Percentiles rank a stretch among this genome's conserved stretches.
Conservation (phyloP, 2,329 filamentous ascomycete species). For the Pseudofabraea citricarpa region DNA sequence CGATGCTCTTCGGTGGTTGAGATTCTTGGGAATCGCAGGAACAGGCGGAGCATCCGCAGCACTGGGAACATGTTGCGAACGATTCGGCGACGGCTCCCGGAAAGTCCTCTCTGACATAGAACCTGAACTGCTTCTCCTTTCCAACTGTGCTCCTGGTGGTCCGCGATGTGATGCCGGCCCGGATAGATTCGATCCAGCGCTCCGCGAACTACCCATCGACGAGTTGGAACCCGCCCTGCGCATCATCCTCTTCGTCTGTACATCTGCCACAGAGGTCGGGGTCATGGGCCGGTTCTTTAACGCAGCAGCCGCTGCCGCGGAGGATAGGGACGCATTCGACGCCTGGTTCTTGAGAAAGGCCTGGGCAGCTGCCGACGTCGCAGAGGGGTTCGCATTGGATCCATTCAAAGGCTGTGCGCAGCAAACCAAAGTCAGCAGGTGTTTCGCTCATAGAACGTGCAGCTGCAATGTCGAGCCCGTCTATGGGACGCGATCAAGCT, state of each 20-base stretch:
- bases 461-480: not conserved
- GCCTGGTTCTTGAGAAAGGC: constrained; percentile 69
- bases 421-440: constrained; percentile 16
- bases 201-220: constrained; percentile 50
- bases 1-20: constrained; percentile 26
- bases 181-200: constrained; percentile 34
- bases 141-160: constrained; percentile 40
- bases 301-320: constrained; percentile 81
- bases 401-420: constrained; percentile 52
- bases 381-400: constrained; percentile 64
- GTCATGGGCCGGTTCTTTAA: constrained; percentile 73
- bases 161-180: too few species aligned
- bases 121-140: constrained; percentile 63
- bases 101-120: constrained; percentile 92
- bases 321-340: constrained; percentile 65
- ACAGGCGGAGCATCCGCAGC: constrained; percentile 62
- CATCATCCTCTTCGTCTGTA: constrained; percentile 82
- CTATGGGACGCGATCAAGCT: constrained; percentile 11
- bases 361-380: constrained; percentile 73
- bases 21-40: constrained; percentile 61
- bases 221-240: constrained; percentile 69
- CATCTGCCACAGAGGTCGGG: constrained; percentile 73
- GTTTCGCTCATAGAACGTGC: constrained; percentile 4
- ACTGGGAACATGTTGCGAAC: constrained; percentile 33
- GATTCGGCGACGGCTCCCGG: constrained; percentile 65